Evolutionary conservation across 2,329 filamentous ascomycete genomes (phyloP).

Genomic region (Fusarium robinianum): DNA sequence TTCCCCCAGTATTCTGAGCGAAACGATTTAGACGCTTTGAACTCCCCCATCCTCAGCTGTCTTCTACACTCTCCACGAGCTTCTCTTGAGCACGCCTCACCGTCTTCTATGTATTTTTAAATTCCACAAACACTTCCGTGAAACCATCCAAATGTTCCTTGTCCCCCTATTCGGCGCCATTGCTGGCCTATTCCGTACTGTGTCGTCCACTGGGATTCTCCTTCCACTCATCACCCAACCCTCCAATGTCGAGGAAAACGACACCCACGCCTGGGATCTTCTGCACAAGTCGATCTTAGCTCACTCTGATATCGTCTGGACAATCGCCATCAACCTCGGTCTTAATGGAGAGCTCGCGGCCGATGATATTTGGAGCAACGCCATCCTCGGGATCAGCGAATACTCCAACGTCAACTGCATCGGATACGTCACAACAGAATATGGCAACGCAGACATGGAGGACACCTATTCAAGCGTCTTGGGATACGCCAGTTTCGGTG

Average conservation of each 20-base stretch:
- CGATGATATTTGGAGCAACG: constrained; percentile 28
- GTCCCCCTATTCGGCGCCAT: not conserved
- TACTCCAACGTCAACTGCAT: constrained; percentile 28
- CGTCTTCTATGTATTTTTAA: no score
- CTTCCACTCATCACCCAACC: constrained; percentile 33
- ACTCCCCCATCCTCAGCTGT: no score
- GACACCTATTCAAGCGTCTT: constrained; percentile 31
- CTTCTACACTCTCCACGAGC: no score
- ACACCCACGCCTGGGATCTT: constrained; percentile 30
- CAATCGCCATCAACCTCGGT: constrained; percentile 31
- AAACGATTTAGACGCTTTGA: no score
- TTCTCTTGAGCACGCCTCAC: no score
- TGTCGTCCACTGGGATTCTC: constrained; percentile 22
- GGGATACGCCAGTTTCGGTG: constrained; percentile 7
- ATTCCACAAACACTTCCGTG: no score
- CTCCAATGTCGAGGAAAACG: constrained; percentile 18
- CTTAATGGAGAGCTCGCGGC: constrained; percentile 21
- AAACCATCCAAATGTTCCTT: constrained; percentile 6
- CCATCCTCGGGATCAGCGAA: constrained; percentile 30
- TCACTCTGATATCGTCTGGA: constrained; percentile 18
- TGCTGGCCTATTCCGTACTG: constrained; percentile 2
- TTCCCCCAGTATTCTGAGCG: no score
- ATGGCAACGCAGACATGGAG: constrained; percentile 14
- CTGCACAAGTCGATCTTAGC: constrained; percentile 17
- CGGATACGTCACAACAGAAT: constrained; percentile 32